Conservation (phyloP, 805 yeast species). For the Wickerhamomyces rabaulensis region DNA sequence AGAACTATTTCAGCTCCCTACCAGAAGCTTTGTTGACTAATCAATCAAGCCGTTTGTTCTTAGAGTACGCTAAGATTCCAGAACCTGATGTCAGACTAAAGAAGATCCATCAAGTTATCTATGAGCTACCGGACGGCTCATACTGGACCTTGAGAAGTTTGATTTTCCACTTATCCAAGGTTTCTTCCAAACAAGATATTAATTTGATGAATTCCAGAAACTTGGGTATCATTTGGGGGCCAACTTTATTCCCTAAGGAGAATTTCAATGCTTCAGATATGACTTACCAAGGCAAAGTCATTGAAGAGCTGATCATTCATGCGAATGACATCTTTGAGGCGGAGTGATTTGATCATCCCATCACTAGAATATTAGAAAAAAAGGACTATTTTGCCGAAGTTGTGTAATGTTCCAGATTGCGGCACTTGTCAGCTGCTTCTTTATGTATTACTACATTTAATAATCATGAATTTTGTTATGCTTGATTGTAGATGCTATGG, state of each 20-base stretch:
- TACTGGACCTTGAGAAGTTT: conserved; percentile 86
- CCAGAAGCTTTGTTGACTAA: conserved; percentile 82
- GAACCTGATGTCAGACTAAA: conserved; percentile 63
- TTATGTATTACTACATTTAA: not conserved
- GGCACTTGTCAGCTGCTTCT: not conserved
- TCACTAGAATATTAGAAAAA: not conserved
- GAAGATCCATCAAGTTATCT: conserved; percentile 77
- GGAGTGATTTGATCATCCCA: conserved; percentile 30
- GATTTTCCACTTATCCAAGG: conserved; percentile 77
- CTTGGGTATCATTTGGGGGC: conserved; percentile 93
- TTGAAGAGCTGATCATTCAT: conserved; percentile 79
- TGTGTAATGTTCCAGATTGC: not conserved
- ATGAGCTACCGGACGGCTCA: conserved; percentile 88
- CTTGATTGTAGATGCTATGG: not conserved
- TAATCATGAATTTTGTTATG: not conserved
- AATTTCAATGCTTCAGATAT: conserved; percentile 66
- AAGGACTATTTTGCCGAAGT: not conserved
- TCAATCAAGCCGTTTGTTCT: conserved; percentile 55
- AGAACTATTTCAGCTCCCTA: conserved; percentile 73
- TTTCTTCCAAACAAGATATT: conserved; percentile 52
- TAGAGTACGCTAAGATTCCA: conserved; percentile 65
- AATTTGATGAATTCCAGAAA: conserved; percentile 83
- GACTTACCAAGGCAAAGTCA: conserved; percentile 67
- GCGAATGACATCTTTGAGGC: conserved; percentile 79
- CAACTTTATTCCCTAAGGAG: conserved; percentile 69